Conservation (phyloP, 202 grass and related monocot genomes). For the Bolboschoenoplectus hybrid region DNA sequence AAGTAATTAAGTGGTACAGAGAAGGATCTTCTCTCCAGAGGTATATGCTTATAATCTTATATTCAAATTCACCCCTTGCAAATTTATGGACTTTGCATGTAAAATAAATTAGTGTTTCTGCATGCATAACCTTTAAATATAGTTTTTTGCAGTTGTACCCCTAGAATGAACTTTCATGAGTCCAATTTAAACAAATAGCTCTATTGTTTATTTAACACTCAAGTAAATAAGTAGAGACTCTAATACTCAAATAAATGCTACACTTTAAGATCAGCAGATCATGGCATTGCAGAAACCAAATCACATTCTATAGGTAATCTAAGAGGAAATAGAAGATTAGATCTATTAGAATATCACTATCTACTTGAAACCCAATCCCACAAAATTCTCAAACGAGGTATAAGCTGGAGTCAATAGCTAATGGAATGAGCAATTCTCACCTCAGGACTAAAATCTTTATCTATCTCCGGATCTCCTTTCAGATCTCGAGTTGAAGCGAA, state of each 20-base stretch:
- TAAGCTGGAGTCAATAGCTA: neutral
- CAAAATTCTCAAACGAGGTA: constrained; percentile 3
- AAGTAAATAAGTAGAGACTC: neutral
- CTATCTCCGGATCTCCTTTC: constrained; percentile 13
- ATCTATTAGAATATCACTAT: constrained; percentile 8
- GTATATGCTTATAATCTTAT: neutral
- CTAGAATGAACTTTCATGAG: neutral
- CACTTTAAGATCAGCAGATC: neutral
- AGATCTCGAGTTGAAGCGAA: neutral
- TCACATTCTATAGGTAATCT: neutral
- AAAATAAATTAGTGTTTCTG: neutral
- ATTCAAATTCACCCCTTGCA: neutral
- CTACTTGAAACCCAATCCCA: constrained; percentile 2
- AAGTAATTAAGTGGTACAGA: neutral
- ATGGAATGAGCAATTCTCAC: constrained; percentile 17
- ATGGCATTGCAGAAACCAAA: neutral
- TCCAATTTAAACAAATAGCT: neutral
- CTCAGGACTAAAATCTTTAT: neutral
- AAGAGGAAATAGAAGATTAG: neutral
- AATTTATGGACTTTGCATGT: neutral
- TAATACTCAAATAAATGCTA: neutral
- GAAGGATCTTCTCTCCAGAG: neutral
- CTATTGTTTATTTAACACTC: neutral
- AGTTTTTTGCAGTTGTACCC: neutral
- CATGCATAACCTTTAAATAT: neutral